Conservation (phyloP, 176 grass and related monocot genomes). For the Musa acuminata region DNA sequence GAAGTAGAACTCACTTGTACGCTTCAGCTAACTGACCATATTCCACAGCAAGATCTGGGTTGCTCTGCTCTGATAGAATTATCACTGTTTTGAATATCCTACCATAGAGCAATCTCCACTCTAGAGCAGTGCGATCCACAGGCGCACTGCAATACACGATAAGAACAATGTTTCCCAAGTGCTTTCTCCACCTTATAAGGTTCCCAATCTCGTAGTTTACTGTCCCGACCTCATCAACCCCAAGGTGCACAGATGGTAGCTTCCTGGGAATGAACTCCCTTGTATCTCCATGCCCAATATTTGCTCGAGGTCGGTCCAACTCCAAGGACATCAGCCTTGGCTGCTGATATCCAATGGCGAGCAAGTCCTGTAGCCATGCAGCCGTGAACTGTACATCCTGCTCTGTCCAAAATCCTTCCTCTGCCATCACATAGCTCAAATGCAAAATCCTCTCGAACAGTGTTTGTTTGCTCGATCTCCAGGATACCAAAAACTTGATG, state of each 20-base stretch:
- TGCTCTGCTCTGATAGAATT: slow-evolving; percentile 78
- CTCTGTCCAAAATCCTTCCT: slow-evolving; percentile 87
- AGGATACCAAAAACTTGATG: slow-evolving; percentile 77
- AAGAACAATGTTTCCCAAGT: slow-evolving; percentile 90
- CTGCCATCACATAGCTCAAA: slow-evolving; percentile 91
- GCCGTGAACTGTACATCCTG: slow-evolving; percentile 79
- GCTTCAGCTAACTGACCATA: slow-evolving; percentile 42
- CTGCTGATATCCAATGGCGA: slow-evolving; percentile 76
- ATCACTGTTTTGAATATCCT: slow-evolving; percentile 96
- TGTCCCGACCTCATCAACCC: slow-evolving; percentile 82
- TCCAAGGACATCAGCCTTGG: slow-evolving; percentile 89
- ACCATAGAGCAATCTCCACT: slow-evolving; percentile 96
- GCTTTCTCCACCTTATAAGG: slow-evolving; percentile 94
- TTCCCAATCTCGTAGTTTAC: slow-evolving; percentile 98
- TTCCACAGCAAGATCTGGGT: slow-evolving; percentile 67
- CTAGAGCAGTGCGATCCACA: slow-evolving; percentile 73
- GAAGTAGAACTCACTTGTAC: slow-evolving; percentile 69
- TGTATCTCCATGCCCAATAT: slow-evolving; percentile 83
- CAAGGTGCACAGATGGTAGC: slow-evolving; percentile 83
- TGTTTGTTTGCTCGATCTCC: slow-evolving; percentile 78
- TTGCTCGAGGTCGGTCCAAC: slow-evolving; percentile 70
- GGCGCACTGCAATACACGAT: slow-evolving; percentile 75
- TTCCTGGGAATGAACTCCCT: slow-evolving; percentile 95
- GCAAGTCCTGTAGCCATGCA: slow-evolving; percentile 93
- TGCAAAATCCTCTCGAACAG: slow-evolving; percentile 84